These are phyloP conservation scores for Talaromyces borbonicus DNA, from an alignment of 495 filamentous ascomycete species.

Conservation along the genomic window DNA sequence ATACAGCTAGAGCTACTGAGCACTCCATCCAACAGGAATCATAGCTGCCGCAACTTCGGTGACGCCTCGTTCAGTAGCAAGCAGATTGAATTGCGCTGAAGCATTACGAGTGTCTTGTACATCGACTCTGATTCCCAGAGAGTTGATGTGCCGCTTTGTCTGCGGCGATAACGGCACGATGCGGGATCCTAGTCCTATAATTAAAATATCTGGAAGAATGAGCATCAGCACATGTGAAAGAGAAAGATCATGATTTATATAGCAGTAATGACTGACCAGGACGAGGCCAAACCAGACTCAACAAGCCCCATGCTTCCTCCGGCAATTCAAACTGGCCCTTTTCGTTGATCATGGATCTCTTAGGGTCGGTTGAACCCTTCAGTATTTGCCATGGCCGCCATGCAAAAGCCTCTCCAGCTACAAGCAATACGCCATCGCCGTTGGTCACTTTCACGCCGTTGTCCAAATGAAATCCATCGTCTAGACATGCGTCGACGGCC, in stretches of 20 bases:
- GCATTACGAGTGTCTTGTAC: conserved; percentile 90
- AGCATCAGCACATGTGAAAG: conserved; percentile 8
- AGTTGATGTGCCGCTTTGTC: conserved; percentile 59
- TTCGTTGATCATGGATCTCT: conserved; percentile 49
- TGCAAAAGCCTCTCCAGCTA: conserved; percentile 75
- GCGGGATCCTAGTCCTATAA: conserved; percentile 71
- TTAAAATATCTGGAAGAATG: conserved; percentile 61
- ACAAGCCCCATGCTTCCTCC: conserved; percentile 60
- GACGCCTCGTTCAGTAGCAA: conserved; percentile 76
- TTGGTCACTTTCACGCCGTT: conserved; percentile 58
- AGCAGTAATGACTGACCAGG: conserved; percentile 53
- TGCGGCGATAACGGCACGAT: conserved; percentile 68
- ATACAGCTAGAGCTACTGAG: conserved; percentile 19
- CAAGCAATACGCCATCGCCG: conserved; percentile 61
- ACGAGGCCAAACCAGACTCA: conserved; percentile 78
- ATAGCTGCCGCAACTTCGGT: conserved; percentile 77
- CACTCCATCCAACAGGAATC: conserved; percentile 77
- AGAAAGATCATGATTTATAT: conserved; percentile 6
- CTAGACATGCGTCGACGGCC: conserved; percentile 65
- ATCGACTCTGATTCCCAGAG: conserved; percentile 76
- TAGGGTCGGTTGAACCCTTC: conserved; percentile 19
- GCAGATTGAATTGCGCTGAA: conserved; percentile 78
- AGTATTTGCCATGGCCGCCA: conserved; percentile 69
- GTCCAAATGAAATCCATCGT: conserved; percentile 72
- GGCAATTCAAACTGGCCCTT: conserved; percentile 76